These are phyloP conservation scores for Kingdonia uniflora DNA, from an alignment of 164 flowering plant genomes.

Conservation along the genomic window DNA sequence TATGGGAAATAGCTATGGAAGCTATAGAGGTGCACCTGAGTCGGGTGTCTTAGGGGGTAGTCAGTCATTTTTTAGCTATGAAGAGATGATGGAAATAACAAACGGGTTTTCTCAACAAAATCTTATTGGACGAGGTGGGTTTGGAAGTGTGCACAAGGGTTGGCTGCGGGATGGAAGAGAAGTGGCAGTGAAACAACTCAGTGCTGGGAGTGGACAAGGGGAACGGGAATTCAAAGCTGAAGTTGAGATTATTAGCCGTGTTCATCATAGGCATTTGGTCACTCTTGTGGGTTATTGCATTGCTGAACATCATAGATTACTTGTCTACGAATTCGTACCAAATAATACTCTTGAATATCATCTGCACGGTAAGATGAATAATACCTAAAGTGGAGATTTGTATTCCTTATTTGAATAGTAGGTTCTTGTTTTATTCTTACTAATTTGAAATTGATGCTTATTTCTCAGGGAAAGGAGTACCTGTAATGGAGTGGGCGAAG, in stretches of 20 bases:
- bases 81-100: slow-evolving; percentile 45
- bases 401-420: slow-evolving; percentile 4
- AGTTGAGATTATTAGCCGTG: slow-evolving; percentile 60
- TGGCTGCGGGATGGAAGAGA: slow-evolving; percentile 32
- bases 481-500: slow-evolving; percentile 58
- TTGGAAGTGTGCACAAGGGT: slow-evolving; percentile 55
- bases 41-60: slow-evolving; percentile 18
- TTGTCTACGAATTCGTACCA: slow-evolving; percentile 53
- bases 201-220: slow-evolving; percentile 56
- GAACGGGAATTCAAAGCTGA: slow-evolving; percentile 60
- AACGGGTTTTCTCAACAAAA: slow-evolving; percentile 37
- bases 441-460: slow-evolving; percentile 2
- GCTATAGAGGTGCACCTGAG: slow-evolving; percentile 24
- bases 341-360: slow-evolving; percentile 52
- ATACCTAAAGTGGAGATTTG: not conserved
- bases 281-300: slow-evolving; percentile 59
- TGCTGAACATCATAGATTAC: slow-evolving; percentile 40
- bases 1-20: slow-evolving; percentile 18
- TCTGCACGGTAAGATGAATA: slow-evolving; percentile 37
- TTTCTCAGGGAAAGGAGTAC: slow-evolving; percentile 35
- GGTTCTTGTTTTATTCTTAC: not conserved
- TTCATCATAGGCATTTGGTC: slow-evolving; percentile 65
- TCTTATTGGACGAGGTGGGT: slow-evolving; percentile 54
- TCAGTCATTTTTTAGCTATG: slow-evolving; percentile 31
- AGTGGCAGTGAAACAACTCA: slow-evolving; percentile 58